Evolutionary conservation across 768 basidiomycete species (phyloP).

Genomic region (Hebeloma cylindrosporum): DNA sequence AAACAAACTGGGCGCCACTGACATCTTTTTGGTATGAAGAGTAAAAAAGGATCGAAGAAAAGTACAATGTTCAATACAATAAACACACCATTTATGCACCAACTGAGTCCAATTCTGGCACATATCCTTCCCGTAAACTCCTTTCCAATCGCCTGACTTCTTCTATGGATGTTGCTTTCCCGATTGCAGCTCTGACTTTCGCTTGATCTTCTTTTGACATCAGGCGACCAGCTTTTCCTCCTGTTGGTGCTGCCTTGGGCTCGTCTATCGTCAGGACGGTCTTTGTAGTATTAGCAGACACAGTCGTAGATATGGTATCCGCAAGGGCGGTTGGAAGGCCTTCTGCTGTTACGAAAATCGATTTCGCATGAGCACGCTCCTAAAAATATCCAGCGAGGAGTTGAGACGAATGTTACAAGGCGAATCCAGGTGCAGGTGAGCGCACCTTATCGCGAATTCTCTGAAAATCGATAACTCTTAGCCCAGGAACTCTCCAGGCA

Average conservation of each 20-base stretch:
- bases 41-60: conserved; percentile 16
- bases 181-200: conserved; percentile 83
- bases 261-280: conserved; percentile 69
- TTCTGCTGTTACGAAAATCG: conserved; percentile 80
- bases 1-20: conserved; percentile 4
- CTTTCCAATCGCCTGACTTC: conserved; percentile 84
- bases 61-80: conserved; percentile 14
- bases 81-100: conserved; percentile 53
- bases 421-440: conserved; percentile 38
- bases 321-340: conserved; percentile 78
- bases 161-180: conserved; percentile 87
- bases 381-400: conserved; percentile 32
- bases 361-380: conserved; percentile 77
- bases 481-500: conserved; percentile 80
- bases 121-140: conserved; percentile 79
- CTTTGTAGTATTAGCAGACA: conserved; percentile 68
- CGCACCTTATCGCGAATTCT: conserved; percentile 92
- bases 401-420: conserved; percentile 15
- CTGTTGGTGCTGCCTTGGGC: conserved; percentile 56
- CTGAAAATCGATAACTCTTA: conserved; percentile 94
- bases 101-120: conserved; percentile 75
- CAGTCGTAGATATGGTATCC: conserved; percentile 70
- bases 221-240: conserved; percentile 77
- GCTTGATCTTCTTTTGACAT: conserved; percentile 93
- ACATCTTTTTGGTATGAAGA: conserved; percentile 11